These are phyloP conservation scores for Posidonia oceanica DNA, from an alignment of 116 monocot genomes.

Conservation along the genomic window DNA sequence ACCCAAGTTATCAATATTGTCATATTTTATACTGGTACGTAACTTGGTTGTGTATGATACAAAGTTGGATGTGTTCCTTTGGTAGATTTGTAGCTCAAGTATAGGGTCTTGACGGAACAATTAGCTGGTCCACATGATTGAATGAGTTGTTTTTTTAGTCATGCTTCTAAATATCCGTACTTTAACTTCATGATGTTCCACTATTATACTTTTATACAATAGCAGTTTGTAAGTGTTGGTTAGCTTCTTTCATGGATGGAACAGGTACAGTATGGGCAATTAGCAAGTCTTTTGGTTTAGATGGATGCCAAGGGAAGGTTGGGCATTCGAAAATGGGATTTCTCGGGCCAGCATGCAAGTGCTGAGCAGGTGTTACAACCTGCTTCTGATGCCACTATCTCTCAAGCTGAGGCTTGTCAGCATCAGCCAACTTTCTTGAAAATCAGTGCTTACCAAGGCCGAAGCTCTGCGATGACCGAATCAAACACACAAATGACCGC, in stretches of 20 bases:
- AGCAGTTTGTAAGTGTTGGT: neutral
- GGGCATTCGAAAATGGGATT: conserved; percentile 37
- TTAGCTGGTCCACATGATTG: neutral
- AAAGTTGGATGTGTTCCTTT: too few species aligned
- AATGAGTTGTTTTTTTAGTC: neutral
- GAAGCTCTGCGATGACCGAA: conserved; percentile 13
- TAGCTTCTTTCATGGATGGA: conserved; percentile 1
- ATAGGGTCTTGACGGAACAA: too few species aligned
- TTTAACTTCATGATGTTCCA: neutral
- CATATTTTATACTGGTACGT: too few species aligned
- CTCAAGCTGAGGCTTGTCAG: conserved; percentile 12
- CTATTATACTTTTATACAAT: neutral
- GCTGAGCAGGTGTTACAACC: conserved; percentile 15
- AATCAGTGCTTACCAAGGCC: conserved; percentile 28
- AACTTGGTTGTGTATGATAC: too few species aligned
- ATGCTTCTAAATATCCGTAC: neutral
- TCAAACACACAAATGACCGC: conserved; percentile 11
- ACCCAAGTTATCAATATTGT: too few species aligned
- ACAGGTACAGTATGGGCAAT: neutral
- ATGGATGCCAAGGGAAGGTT: conserved; percentile 48
- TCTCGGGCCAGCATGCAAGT: conserved; percentile 19
- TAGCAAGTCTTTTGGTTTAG: neutral
- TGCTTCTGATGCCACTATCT: conserved; percentile 5
- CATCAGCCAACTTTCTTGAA: conserved; percentile 32
- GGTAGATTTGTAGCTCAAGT: too few species aligned